A percentile compares a stretch with the other conserved stretches of the same genome.
phyloP scores from a whole-genome alignment of 164 flowering plant species.

The Taxillus chinensis region DNA sequence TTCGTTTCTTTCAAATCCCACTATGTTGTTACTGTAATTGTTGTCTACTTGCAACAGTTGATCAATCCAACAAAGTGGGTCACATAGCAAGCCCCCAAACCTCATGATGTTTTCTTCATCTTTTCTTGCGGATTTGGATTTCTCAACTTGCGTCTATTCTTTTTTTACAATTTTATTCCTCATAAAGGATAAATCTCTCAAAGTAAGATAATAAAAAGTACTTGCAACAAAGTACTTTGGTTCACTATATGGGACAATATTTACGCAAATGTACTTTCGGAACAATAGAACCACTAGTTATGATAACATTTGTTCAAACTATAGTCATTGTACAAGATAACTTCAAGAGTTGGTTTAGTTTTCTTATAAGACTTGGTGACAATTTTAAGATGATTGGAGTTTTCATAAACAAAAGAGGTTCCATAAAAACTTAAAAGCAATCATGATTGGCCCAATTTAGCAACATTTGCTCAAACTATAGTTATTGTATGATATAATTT shows the following conservation, averaged over 20 bases:
- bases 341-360: too few species aligned
- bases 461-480: too few species aligned
- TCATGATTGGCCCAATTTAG: too few species aligned
- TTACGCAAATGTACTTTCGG: slow-evolving; percentile 51
- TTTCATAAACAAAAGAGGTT: too few species aligned
- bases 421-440: too few species aligned
- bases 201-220: slow-evolving; percentile 46
- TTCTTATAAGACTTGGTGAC: too few species aligned
- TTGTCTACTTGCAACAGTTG: slow-evolving; percentile 57
- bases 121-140: slow-evolving; percentile 70
- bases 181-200: slow-evolving; percentile 41
- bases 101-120: slow-evolving; percentile 78
- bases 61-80: slow-evolving; percentile 70
- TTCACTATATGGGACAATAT: slow-evolving; percentile 53
- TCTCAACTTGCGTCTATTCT: slow-evolving; percentile 42
- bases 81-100: slow-evolving; percentile 83
- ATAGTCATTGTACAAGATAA: too few species aligned
- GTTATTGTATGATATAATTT: too few species aligned
- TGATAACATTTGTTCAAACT: too few species aligned
- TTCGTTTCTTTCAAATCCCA: slow-evolving; percentile 87
- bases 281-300: too few species aligned
- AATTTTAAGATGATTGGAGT: too few species aligned
- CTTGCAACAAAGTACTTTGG: slow-evolving; percentile 47
- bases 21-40: slow-evolving; percentile 66
- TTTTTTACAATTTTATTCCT: slow-evolving; percentile 67